Percentiles rank a stretch among this genome's conserved stretches.
Evolutionary conservation across 257 asterid genomes (phyloP).

Genomic region (Apocynum venetum): DNA sequence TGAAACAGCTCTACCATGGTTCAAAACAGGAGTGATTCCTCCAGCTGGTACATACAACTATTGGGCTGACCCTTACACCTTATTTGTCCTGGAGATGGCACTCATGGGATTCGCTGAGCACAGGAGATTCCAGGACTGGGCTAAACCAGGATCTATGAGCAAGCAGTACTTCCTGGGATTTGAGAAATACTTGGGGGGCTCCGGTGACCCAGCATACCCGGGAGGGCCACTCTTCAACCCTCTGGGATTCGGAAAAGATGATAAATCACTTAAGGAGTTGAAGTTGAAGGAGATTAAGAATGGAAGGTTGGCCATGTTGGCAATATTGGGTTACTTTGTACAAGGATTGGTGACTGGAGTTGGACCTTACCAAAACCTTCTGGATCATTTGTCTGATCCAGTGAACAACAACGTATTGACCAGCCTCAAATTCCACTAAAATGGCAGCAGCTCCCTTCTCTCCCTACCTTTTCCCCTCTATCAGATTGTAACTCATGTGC

Average conservation of each 20-base stretch:
- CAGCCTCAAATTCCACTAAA: conserved; percentile 80
- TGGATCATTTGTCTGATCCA: conserved; percentile 90
- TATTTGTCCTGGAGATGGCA: conserved; percentile 81
- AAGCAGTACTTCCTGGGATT: conserved; percentile 84
- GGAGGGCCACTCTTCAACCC: conserved; percentile 90
- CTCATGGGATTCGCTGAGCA: conserved; percentile 95
- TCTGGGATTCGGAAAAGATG: conserved; percentile 70
- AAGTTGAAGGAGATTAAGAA: conserved; percentile 90
- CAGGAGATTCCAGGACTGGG: conserved; percentile 85
- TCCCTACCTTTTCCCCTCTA: not conserved
- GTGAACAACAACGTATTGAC: conserved; percentile 84
- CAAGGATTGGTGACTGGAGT: conserved; percentile 80
- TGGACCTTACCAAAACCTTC: conserved; percentile 81
- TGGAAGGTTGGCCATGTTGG: conserved; percentile 94
- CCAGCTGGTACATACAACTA: conserved; percentile 89
- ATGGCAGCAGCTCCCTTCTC: not conserved
- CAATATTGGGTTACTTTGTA: conserved; percentile 75
- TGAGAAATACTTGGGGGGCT: conserved; percentile 67
- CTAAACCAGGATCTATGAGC: conserved; percentile 85
- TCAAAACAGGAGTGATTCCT: conserved; percentile 86
- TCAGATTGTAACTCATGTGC: conserved; percentile 33
- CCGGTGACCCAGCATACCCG: conserved; percentile 76
- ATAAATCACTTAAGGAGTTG: conserved; percentile 69
- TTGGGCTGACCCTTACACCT: conserved; percentile 89
- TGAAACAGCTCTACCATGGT: conserved; percentile 98